Conservation (phyloP, 2,329 filamentous ascomycete species). For the Westerdykella sp. region DNA sequence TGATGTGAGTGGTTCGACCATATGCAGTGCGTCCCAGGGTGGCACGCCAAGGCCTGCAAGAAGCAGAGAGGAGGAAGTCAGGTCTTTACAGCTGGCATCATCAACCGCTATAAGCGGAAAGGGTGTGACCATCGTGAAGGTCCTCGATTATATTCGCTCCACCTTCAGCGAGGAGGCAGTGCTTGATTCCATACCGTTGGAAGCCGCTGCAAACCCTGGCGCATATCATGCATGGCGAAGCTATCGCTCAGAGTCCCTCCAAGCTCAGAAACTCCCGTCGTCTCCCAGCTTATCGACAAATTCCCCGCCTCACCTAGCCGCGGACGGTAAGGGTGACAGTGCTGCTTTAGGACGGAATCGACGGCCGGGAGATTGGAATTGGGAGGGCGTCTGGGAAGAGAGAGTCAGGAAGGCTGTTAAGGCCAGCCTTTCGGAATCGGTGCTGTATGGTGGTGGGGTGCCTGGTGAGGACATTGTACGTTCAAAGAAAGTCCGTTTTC, state of each 20-base stretch:
- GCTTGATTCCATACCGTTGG: conserved; percentile 70
- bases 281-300: conserved; percentile 21
- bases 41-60: conserved; percentile 12
- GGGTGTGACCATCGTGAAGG: conserved; percentile 41
- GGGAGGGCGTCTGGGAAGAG: conserved; percentile 95
- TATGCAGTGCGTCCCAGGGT: conserved; percentile 15
- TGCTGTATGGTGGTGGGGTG: conserved; percentile 64
- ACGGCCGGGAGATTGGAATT: conserved; percentile 84
- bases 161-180: conserved; percentile 73
- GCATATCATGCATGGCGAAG: conserved; percentile 93
- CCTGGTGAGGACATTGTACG: conserved; percentile 65
- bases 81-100: conserved; percentile 3
- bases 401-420: conserved; percentile 74
- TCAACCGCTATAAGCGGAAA: conserved; percentile 5
- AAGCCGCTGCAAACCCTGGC: conserved; percentile 80
- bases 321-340: conserved; percentile 12
- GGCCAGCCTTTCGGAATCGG: conserved; percentile 69
- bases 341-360: conserved; percentile 45
- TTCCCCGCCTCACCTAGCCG: conserved; percentile 2
- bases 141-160: conserved; percentile 74
- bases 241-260: conserved; percentile 49
- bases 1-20: conserved; percentile 27
- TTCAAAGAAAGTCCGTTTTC: neutral
- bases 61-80: no score
- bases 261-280: conserved; percentile 12